Conservation (phyloP, 1,284 basidiomycete species). For the Malassezia cuniculi region DNA sequence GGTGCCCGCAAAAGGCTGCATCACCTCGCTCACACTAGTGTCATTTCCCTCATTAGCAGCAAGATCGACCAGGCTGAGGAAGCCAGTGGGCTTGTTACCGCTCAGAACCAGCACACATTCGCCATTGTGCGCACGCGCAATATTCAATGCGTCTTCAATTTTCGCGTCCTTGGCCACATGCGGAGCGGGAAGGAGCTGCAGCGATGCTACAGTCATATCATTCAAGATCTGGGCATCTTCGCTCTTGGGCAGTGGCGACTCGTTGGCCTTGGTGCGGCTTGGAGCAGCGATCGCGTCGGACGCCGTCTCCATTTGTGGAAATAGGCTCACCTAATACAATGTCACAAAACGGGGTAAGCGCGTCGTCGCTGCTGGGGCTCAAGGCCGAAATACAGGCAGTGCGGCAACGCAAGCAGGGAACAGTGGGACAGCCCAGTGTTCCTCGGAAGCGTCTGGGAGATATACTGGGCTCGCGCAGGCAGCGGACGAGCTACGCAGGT, state of each 20-base stretch:
- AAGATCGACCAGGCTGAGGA: conserved; percentile 32
- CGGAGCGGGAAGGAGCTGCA: conserved; percentile 7
- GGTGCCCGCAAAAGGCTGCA: conserved; percentile 13
- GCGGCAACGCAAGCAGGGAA: conserved; percentile 9
- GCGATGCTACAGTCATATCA: conserved; percentile 2
- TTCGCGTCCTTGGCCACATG: neutral
- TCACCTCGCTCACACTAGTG: conserved; percentile 25
- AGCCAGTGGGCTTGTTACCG: conserved; percentile 30
- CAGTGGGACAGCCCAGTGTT: neutral
- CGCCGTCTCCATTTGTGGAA: no score
- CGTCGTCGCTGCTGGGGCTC: conserved; percentile 19
- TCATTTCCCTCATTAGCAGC: conserved; percentile 16
- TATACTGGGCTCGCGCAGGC: neutral
- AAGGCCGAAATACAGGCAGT: conserved; percentile 23
- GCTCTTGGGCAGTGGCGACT: neutral
- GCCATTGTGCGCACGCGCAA: conserved; percentile 8
- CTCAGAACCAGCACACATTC: conserved; percentile 13
- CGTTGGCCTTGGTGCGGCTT: neutral
- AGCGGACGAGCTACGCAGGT: neutral
- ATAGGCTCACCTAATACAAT: no score
- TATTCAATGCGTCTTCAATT: conserved; percentile 2
- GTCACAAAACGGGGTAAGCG: conserved; percentile 6
- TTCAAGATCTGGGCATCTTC: conserved; percentile 1
- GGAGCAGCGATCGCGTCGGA: no score
- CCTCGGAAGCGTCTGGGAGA: conserved; percentile 4